Base-by-base conservation (phyloP, 139 green algal species). In the Haematococcus lacustris region DNA sequence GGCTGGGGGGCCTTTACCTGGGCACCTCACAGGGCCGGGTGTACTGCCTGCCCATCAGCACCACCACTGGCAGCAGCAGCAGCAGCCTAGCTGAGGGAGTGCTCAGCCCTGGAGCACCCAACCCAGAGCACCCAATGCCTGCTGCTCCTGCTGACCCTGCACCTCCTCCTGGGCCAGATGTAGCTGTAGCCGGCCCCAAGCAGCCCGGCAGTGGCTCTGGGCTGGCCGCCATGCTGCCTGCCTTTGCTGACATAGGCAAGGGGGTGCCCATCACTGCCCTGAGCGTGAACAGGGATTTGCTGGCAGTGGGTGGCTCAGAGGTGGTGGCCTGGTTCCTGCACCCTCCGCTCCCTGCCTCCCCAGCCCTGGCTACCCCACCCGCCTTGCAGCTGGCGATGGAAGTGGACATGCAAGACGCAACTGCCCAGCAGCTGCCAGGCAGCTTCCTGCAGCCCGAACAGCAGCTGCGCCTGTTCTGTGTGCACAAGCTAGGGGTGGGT, bases 221-320 rank as follows among this genome's bases (percentile, higher is more conserved):
- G 43, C 9, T 53, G 43, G 9, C 43, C 9, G 9, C 43, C 9
- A 17, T 53, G 43, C 43, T 53, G 9, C 43, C 43, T 53, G 9
- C 9, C 43, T 53, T 53, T 53, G 43, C 43, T 17, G 43, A n/a
- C 43, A 17, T 53, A 17, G 43, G 43, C 43, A 64, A 64, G 23
- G 53, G 53, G 23, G 13, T 9, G 17, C 32, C 68, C 3, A 35
- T 64, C 32, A 65, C 32, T 2, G 23, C 57, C 1, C 37, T 82
- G 38, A 30, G 68, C 6, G 38, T 82, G 1, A 82, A 69, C 47
- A 57, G 76, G 0, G 76, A 82, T 60, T 30, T 70, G 9, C 35
- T 82, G 43, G 76, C 51, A 25, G 76, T 82, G 3, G 51, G 43
- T 0, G 67, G 60, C 7, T 50, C 47, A 1, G 76, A 78, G 60